A percentile compares a stretch with the other conserved stretches of the same genome.
phyloP scores from a whole-genome alignment of 768 basidiomycete genomes.

The Kwoniella botswanensis region DNA sequence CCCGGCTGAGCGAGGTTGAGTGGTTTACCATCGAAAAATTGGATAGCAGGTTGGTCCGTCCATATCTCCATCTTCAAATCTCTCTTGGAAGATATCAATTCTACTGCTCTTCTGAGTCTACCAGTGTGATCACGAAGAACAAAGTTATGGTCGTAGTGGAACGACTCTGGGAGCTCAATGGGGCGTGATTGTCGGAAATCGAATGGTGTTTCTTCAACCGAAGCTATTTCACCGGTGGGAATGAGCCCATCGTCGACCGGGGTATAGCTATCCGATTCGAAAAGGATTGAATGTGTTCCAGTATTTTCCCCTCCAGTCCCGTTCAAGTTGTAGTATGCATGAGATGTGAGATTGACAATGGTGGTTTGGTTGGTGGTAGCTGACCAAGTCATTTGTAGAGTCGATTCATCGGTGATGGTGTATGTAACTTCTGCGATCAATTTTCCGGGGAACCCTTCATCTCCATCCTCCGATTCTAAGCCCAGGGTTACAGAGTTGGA shows the following conservation, averaged over 20 bases:
- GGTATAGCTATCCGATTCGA: slow-evolving; percentile 25
- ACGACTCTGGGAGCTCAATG: slow-evolving; percentile 12
- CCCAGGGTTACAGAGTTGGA: slow-evolving; percentile 17
- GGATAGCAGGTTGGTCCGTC: slow-evolving; percentile 26
- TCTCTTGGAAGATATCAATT: slow-evolving; percentile 12
- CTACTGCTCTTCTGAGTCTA: slow-evolving; percentile 8
- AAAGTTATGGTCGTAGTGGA: slow-evolving; percentile 26
- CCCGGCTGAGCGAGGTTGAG: slow-evolving; percentile 9
- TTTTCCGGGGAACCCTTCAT: slow-evolving; percentile 28
- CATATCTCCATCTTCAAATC: slow-evolving; percentile 26
- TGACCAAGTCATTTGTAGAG: slow-evolving; percentile 17
- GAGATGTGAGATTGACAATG: slow-evolving; percentile 25
- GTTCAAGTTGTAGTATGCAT: slow-evolving; percentile 28
- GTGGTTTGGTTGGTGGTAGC: slow-evolving; percentile 27
- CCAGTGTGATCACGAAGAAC: slow-evolving; percentile 20
- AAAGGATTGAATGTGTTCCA: slow-evolving; percentile 9
- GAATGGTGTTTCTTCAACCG: slow-evolving; percentile 20
- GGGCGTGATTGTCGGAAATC: slow-evolving; percentile 23
- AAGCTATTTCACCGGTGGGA: slow-evolving; percentile 21
- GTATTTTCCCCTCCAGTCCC: slow-evolving; percentile 23
- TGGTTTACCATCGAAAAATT: slow-evolving; percentile 25
- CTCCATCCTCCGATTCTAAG: slow-evolving; percentile 18
- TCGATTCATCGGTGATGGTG: slow-evolving; percentile 7
- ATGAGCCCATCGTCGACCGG: slow-evolving; percentile 27
- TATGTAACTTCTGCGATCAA: slow-evolving; percentile 11